Evolutionary conservation across 768 basidiomycete genomes (phyloP).

Genomic region (Tulasnella calospora): DNA sequence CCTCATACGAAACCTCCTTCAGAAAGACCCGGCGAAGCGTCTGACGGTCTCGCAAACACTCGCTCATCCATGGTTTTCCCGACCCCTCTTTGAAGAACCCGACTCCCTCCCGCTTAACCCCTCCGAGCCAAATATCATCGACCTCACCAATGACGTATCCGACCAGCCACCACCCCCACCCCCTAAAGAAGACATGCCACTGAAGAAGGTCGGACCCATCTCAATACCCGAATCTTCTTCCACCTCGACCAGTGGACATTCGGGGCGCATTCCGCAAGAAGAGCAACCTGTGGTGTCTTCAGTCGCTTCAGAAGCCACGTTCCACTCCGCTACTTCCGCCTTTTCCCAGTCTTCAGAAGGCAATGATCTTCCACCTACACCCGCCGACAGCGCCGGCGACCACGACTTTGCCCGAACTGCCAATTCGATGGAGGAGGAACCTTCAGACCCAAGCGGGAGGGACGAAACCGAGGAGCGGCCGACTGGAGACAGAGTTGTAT

Average conservation of each 20-base stretch:
- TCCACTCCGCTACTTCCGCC: slow-evolving; percentile 29
- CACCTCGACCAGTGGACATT: background rate
- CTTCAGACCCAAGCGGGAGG: background rate
- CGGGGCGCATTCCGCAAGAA: slow-evolving; percentile 24
- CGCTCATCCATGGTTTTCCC: slow-evolving; percentile 77
- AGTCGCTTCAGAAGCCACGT: slow-evolving; percentile 27
- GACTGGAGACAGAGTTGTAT: background rate
- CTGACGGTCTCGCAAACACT: slow-evolving; percentile 80
- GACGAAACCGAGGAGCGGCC: background rate
- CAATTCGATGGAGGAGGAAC: slow-evolving; percentile 13
- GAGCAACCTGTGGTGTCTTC: slow-evolving; percentile 28
- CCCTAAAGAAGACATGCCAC: background rate
- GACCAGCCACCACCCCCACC: background rate
- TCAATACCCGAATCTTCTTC: slow-evolving; percentile 7
- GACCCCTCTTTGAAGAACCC: slow-evolving; percentile 16
- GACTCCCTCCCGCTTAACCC: slow-evolving; percentile 14
- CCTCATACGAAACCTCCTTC: slow-evolving; percentile 70
- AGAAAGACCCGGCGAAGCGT: slow-evolving; percentile 69
- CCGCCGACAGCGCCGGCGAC: slow-evolving; percentile 33
- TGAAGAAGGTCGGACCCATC: background rate
- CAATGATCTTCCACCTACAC: slow-evolving; percentile 33
- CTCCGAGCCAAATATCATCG: slow-evolving; percentile 12
- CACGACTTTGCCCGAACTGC: slow-evolving; percentile 26
- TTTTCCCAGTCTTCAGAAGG: slow-evolving; percentile 30
- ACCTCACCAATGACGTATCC: slow-evolving; percentile 19